Evolutionary conservation across 2,329 filamentous ascomycete species (phyloP), one percentile per base, ranked within the genome.

Genomic region (Pseudonectria foliicola): DNA sequence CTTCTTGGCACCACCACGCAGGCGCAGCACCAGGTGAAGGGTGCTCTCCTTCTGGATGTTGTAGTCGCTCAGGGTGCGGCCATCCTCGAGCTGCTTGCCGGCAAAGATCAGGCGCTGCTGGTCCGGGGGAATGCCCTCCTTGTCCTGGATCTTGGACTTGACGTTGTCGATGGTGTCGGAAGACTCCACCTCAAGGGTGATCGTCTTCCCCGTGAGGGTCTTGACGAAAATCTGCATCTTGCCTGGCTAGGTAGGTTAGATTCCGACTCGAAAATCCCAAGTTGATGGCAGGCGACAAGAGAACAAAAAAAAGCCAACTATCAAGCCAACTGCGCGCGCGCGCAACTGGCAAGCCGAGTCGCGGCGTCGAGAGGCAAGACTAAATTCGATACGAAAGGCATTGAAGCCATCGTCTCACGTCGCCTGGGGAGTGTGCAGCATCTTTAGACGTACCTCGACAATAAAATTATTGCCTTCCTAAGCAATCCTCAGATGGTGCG

Each of bases 1-100:
- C 86, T 96, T 95, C 88, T 98, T 98, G 66, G 71, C 89, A 71
- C 90, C 92, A 79, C 92, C 92, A 80, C 90, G 92, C 46, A 98
- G 88, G 66, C 92, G 87, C 59, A 98, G 83, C 60, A 98, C 92
- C 58, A 96, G 76, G 75, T 98, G 92, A 54, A 98, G 88, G 60
- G 92, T 98, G 56, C 82, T 89, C 82, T 96, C 90, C 84, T 98
- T 98, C 82, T 98, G 92, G 78, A 98, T 96, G 83, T 96, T 98
- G 86, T 98, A 98, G 77, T 98, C 92, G 64, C 85, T 92, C 54
- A 98, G 87, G 59, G 92, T 96, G 63, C 92, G 90, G 69, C 92
- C 92, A 64, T 98, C 92, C 76, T 96, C 92, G 64, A 98, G 89
- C 79, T 98, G 92, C 84, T 98, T 98, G 68, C 92, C 92, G 62